Evolutionary conservation across 1,284 basidiomycete genomes (phyloP), one percentile per base, ranked within the genome.

Genomic region (Wallemia ichthyophaga): DNA sequence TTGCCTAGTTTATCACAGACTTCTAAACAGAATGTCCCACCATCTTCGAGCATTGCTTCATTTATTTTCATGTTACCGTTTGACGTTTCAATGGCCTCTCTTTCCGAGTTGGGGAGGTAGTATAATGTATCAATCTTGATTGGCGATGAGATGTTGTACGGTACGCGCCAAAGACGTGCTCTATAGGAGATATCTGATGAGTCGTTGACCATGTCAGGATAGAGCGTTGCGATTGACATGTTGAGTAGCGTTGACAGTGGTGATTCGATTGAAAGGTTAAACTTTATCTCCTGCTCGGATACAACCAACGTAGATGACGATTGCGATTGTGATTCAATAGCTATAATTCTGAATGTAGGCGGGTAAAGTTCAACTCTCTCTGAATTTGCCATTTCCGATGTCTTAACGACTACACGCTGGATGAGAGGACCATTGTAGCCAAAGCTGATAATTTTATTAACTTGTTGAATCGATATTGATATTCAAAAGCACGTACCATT

Each of bases 1-100:
- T 80, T 83, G n/a, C 70, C 69, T 53, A 71, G 73, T 32, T 72
- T 63, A 56, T 69, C 67, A 65, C 75, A 73, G 64, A 79, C 76
- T 64, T 85, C 82, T 25, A 83, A 75, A 1, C 78, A 75, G 65
- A 83, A 80, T 1, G 73, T 70, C 64, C 83, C 81, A 23, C 74
- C 76, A 0, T 73, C 70, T 63, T 76, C 72, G 23, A 83, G 71
- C 33, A 74, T 67, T 2, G 73, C 74, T n/a, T 81, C 78, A 58
- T 78, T 78, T 21, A 83, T 67, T 0, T 74, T 74, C 62, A 72
- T 73, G 25, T 71, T 66, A 28, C 17, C 27, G 48, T 27, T 19
- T 32, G 25, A 24, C 28, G 37, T 23, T 17, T 25, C 19, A 11
- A 25, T 27, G 13, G 19, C 32, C 25, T 61, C 59, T 57, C 32